Evolutionary conservation across 441 rosid genomes (phyloP), one percentile per base, ranked within the genome.

Genomic region (Iberis amara): DNA sequence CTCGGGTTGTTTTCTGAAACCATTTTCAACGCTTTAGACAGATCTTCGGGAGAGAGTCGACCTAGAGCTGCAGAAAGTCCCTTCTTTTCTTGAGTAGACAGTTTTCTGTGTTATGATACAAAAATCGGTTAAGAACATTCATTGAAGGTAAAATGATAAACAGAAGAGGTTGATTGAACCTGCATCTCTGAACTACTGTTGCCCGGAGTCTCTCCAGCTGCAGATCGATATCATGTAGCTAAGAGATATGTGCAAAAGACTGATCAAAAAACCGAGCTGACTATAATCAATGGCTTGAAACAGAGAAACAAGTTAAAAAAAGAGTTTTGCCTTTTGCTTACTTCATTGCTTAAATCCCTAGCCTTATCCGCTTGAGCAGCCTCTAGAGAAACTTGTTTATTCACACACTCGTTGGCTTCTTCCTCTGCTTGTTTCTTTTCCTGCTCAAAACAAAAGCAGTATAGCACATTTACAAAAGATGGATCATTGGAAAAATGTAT

Each of bases 1-100:
- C 52, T 73, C n/a, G 95, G 99, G 73, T 89, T 77, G 57, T 73
- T 69, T 64, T 84, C 85, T 24, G 96, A 91, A 53, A 89, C 90
- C 39, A 92, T 92, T 66, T 92, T 91, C 61, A 89, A 57, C 10
- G 92, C 99, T 77, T 76, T 82, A 8, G 66, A 72, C 7, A 89
- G 76, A 64, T 92, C 96, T 65, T 86, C 92, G 4, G 89, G 84
- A 35, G 82, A 76, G 71, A 92, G 73, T 35, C 68, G 70, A 11
- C 83, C 63, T 6, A 89, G 79, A 54, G 85, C 89, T 27, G 74
- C 65, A 40, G 80, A 83, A 0, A 89, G 84, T 48, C 70, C 82
- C 61, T 76, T 82, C 71, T 89, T 86, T 57, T 92, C 99, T 66
- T 82, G 88, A 40, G 83, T 79, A 1, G 92, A 74, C 62, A 82